phyloP scores from a whole-genome alignment of 192 early-diverging fungal species.

The Entophlyctis luteolus region DNA sequence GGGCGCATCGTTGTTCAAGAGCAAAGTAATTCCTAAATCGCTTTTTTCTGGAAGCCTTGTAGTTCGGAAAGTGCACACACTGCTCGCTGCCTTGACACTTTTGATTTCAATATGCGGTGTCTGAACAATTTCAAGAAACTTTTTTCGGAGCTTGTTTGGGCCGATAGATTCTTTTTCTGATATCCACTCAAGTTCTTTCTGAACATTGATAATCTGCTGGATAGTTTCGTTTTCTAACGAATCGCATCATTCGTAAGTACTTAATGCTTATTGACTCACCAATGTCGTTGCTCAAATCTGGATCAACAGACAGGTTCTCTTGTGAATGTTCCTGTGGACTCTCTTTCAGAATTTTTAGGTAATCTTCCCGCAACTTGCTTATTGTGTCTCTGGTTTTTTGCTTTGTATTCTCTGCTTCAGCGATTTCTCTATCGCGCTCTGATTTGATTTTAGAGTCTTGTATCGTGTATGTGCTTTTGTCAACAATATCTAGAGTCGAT shows the following conservation, averaged over 20 bases:
- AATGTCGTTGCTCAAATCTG: slow-evolving; percentile 45
- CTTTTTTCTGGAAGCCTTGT: slow-evolving; percentile 37
- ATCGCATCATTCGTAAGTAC: not conserved
- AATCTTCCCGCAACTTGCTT: slow-evolving; percentile 50
- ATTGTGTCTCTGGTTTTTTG: slow-evolving; percentile 48
- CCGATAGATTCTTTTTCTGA: slow-evolving; percentile 53
- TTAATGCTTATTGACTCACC: slow-evolving; percentile 14
- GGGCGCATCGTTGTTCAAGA: slow-evolving; percentile 7
- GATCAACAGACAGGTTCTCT: slow-evolving; percentile 44
- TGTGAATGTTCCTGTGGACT: slow-evolving; percentile 10
- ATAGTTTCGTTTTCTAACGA: slow-evolving; percentile 36
- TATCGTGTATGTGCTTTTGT: slow-evolving; percentile 48
- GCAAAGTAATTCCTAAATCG: slow-evolving; percentile 29
- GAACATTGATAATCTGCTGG: slow-evolving; percentile 39
- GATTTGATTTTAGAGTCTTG: slow-evolving; percentile 60
- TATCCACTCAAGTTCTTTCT: slow-evolving; percentile 57
- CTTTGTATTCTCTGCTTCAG: slow-evolving; percentile 54
- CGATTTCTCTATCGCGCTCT: slow-evolving; percentile 53
- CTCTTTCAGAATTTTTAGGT: slow-evolving; percentile 47
- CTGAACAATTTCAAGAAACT: slow-evolving; percentile 51
- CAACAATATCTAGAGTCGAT: slow-evolving; percentile 47
- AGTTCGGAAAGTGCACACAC: slow-evolving; percentile 54
- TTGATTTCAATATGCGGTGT: slow-evolving; percentile 45
- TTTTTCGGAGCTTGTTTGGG: slow-evolving; percentile 51
- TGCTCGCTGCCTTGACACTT: slow-evolving; percentile 33